A percentile compares a stretch with the other conserved stretches of the same genome.
Conservation (phyloP, 2,329 filamentous ascomycete species). For the Ophiostoma australiae region DNA sequence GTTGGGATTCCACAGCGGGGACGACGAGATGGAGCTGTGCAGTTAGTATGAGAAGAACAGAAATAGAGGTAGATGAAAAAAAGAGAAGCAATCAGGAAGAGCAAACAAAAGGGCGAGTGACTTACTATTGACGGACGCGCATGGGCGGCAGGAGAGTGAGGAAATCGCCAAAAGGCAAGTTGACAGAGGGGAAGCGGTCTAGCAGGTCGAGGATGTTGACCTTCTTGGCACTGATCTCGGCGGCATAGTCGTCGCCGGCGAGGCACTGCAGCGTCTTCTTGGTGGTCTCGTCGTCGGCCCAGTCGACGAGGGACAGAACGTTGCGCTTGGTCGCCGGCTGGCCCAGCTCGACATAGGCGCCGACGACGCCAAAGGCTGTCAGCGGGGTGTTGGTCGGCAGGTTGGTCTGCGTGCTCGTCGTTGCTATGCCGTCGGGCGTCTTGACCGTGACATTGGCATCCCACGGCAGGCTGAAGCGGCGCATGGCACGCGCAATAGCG, state of each 20-base stretch:
- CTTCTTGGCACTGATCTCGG: slow-evolving; percentile 50
- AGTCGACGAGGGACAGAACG: slow-evolving; percentile 34
- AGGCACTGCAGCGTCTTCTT: slow-evolving; percentile 44
- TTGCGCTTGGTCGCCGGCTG: slow-evolving; percentile 65
- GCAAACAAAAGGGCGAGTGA: not conserved
- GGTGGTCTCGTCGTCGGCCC: slow-evolving; percentile 29
- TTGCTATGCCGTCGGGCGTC: slow-evolving; percentile 30
- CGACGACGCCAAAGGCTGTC: slow-evolving; percentile 59
- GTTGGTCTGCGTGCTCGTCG: slow-evolving; percentile 45
- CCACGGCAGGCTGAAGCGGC: slow-evolving; percentile 61
- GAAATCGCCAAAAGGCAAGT: slow-evolving; percentile 55
- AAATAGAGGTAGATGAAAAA: not conserved
- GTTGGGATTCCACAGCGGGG: slow-evolving; percentile 49
- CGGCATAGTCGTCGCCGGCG: slow-evolving; percentile 44
- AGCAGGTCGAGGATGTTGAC: slow-evolving; percentile 60
- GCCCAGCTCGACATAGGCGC: slow-evolving; percentile 66
- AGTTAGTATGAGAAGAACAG: not conserved
- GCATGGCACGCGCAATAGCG: slow-evolving; percentile 58
- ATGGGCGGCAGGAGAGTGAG: slow-evolving; percentile 62
- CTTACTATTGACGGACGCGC: slow-evolving; percentile 37
- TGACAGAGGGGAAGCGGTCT: slow-evolving; percentile 49
- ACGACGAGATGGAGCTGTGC: slow-evolving; percentile 63
- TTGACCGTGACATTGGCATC: slow-evolving; percentile 64
- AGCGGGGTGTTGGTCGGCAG: slow-evolving; percentile 54
- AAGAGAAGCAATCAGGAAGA: not conserved